Base-by-base conservation (phyloP, 2,329 filamentous ascomycete species). In the Monilinia fructicola region DNA sequence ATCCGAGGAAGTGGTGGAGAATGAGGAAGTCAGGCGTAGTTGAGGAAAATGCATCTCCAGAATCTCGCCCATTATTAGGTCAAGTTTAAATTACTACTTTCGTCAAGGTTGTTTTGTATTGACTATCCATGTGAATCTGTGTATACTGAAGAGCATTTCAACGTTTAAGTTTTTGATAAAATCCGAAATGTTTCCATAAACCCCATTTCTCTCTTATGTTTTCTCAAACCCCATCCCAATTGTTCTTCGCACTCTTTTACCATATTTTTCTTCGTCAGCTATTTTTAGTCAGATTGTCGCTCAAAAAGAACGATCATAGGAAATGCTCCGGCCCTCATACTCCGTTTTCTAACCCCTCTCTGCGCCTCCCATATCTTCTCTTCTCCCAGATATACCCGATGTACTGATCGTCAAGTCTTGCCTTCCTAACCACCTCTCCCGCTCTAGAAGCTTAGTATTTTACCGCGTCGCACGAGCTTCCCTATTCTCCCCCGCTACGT, bases 21-120 rank as follows among this genome's bases (percentile, higher is more conserved):
- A 48, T 11, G 21, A 50, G 48, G 14, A 16, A 2, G 28, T 38
- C 58, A 11, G 28, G 31, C 38, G 58, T 60, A 28, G 9, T 60
- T 50, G 44, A 60, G 3, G 44, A 16, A 60, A 3, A 60, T 38
- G 44, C 23, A 38, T 38, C 14, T 28, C 28, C 58, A 10, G 58
- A 60, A 50, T 60, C 58, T 50, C 28, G 58, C 16, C 58, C 58
- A 26, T 38, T 60, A 38, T 38, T 60, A 38, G 28, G n/a, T 26
- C 46, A 38, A 7, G 14, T 31, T 60, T 60, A 44, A 23, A 38
- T 26, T 18, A 12, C 21, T 26, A 38, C 16, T 21, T 35, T 14
- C 21, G 23, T 10, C n/a, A 23, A 60, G 23, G 9, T 18, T 10
- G 18, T 38, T 11, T 3, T 26, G 1, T 38, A 12, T 21, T 23